Evolutionary conservation across 106 monocot species (phyloP).

Genomic region (Apostasia ramifera): DNA sequence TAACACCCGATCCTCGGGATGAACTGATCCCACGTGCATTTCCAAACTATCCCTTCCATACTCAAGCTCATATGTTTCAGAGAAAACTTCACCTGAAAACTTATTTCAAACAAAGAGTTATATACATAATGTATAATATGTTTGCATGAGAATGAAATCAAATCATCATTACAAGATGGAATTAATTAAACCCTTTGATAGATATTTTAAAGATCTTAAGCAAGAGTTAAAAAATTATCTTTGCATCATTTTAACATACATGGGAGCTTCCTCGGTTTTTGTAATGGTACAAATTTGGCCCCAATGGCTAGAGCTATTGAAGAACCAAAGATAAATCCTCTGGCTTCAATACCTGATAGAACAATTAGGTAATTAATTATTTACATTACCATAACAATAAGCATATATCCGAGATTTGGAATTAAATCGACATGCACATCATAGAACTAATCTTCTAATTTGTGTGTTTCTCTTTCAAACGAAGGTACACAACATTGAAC

Average conservation of each 20-base stretch:
- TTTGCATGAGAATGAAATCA: no score
- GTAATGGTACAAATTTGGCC: constrained; percentile 76
- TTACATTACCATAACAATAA: no score
- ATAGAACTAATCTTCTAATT: no score
- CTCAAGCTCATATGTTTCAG: constrained; percentile 55
- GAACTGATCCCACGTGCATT: constrained; percentile 49
- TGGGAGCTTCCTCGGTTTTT: constrained; percentile 77
- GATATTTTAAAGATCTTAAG: neutral
- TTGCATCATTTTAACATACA: constrained; percentile 19
- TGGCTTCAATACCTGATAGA: constrained; percentile 73
- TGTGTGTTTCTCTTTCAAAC: no score
- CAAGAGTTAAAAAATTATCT: neutral
- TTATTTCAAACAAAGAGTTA: no score
- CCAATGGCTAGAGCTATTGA: constrained; percentile 73
- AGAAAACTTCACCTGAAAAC: constrained; percentile 43
- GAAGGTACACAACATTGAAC: no score
- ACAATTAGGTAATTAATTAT: neutral
- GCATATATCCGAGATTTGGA: no score
- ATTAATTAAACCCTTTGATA: no score
- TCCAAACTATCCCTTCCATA: constrained; percentile 61
- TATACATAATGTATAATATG: no score
- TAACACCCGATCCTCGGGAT: constrained; percentile 46
- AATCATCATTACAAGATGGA: no score
- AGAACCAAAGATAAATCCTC: constrained; percentile 89
- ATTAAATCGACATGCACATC: no score